Conservation (phyloP, 129 eudicot species). For the Cynara cardunculus region DNA sequence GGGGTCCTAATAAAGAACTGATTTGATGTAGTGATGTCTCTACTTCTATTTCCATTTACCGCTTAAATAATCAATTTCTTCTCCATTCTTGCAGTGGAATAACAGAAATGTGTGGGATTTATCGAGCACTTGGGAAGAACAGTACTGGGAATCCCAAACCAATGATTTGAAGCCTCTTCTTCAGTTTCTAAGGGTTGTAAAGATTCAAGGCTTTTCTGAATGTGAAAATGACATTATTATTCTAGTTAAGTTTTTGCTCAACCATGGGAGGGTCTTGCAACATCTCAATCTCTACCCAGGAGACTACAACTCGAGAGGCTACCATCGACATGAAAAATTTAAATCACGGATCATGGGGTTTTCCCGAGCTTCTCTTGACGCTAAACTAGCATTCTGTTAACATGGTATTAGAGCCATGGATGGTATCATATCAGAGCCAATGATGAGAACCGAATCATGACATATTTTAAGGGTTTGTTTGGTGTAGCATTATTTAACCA, state of each 20-base stretch:
- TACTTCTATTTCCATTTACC: background rate
- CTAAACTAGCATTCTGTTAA: slow-evolving; percentile 46
- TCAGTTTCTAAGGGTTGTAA: slow-evolving; percentile 46
- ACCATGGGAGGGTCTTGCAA: slow-evolving; percentile 61
- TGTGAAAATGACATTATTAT: slow-evolving; percentile 40
- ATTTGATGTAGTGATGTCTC: background rate
- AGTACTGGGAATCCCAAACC: slow-evolving; percentile 50
- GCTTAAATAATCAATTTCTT: slow-evolving; percentile 2
- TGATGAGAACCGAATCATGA: background rate
- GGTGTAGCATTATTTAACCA: background rate
- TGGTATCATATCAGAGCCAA: too few relatives aligned
- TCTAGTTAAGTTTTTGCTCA: slow-evolving; percentile 58
- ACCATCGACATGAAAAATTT: slow-evolving; percentile 46
- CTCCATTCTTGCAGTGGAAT: slow-evolving; percentile 39
- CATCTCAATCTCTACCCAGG: slow-evolving; percentile 41
- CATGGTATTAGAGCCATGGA: slow-evolving; percentile 5
- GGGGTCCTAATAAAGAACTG: background rate
- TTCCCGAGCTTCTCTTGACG: slow-evolving; percentile 52
- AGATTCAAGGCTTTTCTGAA: slow-evolving; percentile 52
- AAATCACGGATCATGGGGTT: slow-evolving; percentile 60
- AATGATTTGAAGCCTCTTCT: slow-evolving; percentile 49
- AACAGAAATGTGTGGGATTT: slow-evolving; percentile 40
- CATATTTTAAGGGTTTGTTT: background rate
- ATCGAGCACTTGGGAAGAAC: slow-evolving; percentile 40
- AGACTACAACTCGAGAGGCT: slow-evolving; percentile 31